These are phyloP conservation scores for Aspergillus bertholletiae DNA, from an alignment of 495 filamentous ascomycete genomes.

Conservation along the genomic window DNA sequence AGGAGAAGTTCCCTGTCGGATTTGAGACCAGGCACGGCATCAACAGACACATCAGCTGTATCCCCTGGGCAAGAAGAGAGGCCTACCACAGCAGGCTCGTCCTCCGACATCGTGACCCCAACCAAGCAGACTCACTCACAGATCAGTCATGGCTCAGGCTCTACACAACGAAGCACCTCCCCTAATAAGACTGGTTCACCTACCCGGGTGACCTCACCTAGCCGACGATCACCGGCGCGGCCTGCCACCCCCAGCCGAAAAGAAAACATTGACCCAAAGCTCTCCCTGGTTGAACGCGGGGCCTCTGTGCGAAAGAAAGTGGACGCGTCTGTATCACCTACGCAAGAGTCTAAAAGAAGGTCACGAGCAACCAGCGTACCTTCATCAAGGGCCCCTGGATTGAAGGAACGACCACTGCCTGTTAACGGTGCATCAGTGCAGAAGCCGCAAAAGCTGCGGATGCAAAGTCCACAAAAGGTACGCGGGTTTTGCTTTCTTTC, in stretches of 20 bases:
- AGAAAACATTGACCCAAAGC: slow-evolving; percentile 49
- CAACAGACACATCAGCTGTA: slow-evolving; percentile 29
- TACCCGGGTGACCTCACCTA: slow-evolving; percentile 29
- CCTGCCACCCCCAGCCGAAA: slow-evolving; percentile 51
- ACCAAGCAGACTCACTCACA: slow-evolving; percentile 30
- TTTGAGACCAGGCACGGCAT: slow-evolving; percentile 60
- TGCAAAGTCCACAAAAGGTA: slow-evolving; percentile 85
- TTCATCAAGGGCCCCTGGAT: slow-evolving; percentile 36
- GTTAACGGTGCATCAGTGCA: slow-evolving; percentile 37
- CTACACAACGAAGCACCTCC: slow-evolving; percentile 29
- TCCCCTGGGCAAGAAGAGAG: slow-evolving; percentile 34
- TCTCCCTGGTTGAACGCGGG: slow-evolving; percentile 26
- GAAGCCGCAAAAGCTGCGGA: slow-evolving; percentile 64
- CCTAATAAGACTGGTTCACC: slow-evolving; percentile 31
- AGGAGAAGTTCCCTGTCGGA: slow-evolving; percentile 91
- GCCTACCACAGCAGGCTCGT: slow-evolving; percentile 32
- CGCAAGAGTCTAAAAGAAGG: slow-evolving; percentile 41
- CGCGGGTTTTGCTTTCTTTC: background rate
- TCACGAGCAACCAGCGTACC: slow-evolving; percentile 55
- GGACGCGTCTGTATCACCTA: slow-evolving; percentile 39
- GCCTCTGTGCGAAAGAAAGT: slow-evolving; percentile 29
- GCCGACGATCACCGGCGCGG: slow-evolving; percentile 37
- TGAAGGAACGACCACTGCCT: slow-evolving; percentile 51
- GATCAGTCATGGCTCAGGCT: slow-evolving; percentile 30
- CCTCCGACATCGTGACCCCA: slow-evolving; percentile 30